Evolutionary conservation across 2,329 filamentous ascomycete species (phyloP).

Genomic region (Epichloe bromicola): DNA sequence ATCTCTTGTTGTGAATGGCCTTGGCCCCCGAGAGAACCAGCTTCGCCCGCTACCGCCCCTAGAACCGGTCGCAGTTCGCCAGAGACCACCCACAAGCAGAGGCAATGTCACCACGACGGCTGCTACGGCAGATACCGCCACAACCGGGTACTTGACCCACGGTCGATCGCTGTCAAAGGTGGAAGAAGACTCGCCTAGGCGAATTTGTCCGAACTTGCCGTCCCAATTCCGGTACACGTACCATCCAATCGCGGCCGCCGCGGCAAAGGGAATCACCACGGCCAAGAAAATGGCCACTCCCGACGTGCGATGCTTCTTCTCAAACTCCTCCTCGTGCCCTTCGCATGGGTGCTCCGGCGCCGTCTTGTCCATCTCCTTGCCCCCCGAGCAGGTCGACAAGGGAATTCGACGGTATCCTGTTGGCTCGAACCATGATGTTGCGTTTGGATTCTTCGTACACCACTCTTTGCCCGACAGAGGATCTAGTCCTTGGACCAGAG

Average conservation of each 20-base stretch:
- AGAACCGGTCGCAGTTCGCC: constrained; percentile 47
- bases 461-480: constrained; percentile 39
- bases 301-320: constrained; percentile 54
- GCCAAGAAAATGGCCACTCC: constrained; percentile 75
- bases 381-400: constrained; percentile 73
- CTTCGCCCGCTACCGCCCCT: constrained; percentile 34
- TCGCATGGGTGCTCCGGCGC: constrained; percentile 47
- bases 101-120: constrained; percentile 52
- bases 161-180: constrained; percentile 56
- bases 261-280: constrained; percentile 59
- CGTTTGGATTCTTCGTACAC: constrained; percentile 50
- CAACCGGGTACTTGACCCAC: constrained; percentile 73
- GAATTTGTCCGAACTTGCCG: constrained; percentile 82
- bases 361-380: constrained; percentile 59
- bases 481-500: constrained; percentile 58
- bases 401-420: constrained; percentile 86
- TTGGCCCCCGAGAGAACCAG: constrained; percentile 42
- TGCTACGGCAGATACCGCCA: constrained; percentile 51
- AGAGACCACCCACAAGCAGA: constrained; percentile 57
- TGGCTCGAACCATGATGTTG: constrained; percentile 67
- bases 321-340: constrained; percentile 70
- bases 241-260: constrained; percentile 64
- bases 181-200: constrained; percentile 57
- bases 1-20: constrained; percentile 75
- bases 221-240: constrained; percentile 78